Base-by-base conservation (phyloP, 805 yeast species). In the Danielia oregonensis region DNA sequence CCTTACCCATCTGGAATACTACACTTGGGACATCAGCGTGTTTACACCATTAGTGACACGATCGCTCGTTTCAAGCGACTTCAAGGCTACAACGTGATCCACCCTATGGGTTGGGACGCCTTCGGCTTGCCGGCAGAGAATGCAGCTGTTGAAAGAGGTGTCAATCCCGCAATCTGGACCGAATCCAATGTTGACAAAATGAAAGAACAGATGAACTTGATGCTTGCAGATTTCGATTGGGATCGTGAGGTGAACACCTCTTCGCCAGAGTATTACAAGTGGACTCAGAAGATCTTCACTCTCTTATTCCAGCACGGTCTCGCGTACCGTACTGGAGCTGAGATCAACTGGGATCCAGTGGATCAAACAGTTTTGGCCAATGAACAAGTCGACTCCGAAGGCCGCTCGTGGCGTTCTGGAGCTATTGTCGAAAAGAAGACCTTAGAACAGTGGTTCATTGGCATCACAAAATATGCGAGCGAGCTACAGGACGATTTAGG, bases 41-140 rank as follows among this genome's bases (percentile, higher is more conserved):
- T 93, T 0, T 93, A 86, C 58, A 84, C 96, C 1, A 87, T 93
- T 19, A 79, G 89, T 48, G 98, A 93, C 57, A 82, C 79, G 2
- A 54, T 93, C 25, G 74, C 95, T 1, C 67, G 97, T 44, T 91
- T 75, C 57, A 75, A 86, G 44, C 68, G 93, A 43, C 72, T 86
- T 61, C 75, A 73, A 32, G 96, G 96, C 1, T 74, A 70, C 46
- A 63, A 79, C 24, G 96, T 91, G 10, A 68, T 91, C 2, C 96
- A 93, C 54, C 97, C 97, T 0, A 89, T 93, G 95, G 98, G 98
- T 0, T 93, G 97, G 97, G 98, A 93, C 66, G 95, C 97, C 0
- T 93, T 93, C 69, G 98, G 98, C 1, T 67, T 93, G 17, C 98
- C 98, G 0, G 98, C 98, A 1, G 98, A 93, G 56, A 93, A 93